phyloP scores from a whole-genome alignment of 2,329 filamentous ascomycete genomes.

The Penicillium sp. region DNA sequence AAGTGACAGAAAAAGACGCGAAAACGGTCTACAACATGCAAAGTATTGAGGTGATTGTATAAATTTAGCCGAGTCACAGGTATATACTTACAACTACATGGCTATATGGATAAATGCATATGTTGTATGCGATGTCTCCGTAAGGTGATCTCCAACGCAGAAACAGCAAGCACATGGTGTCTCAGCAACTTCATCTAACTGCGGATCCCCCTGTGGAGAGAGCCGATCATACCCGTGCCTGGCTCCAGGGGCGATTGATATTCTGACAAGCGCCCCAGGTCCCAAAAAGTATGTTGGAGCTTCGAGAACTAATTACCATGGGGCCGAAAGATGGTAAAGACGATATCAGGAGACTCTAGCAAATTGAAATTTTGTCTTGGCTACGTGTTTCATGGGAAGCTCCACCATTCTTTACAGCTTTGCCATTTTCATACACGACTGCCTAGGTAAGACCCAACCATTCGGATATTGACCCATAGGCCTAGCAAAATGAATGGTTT shows the following conservation, averaged over 20 bases:
- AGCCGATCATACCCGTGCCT: slow-evolving; percentile 3
- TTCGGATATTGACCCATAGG: background rate
- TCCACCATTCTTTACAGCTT: slow-evolving; percentile 5
- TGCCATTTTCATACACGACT: slow-evolving; percentile 1
- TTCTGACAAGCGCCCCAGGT: background rate
- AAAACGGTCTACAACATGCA: too few species aligned
- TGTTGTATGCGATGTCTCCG: too few species aligned
- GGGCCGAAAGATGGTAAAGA: background rate
- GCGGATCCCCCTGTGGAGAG: slow-evolving; percentile 7
- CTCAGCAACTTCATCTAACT: background rate
- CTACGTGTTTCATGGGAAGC: background rate
- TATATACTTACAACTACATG: background rate
- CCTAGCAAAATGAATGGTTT: background rate
- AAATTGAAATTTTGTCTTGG: slow-evolving; percentile 2
- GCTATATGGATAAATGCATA: background rate
- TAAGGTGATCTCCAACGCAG: slow-evolving; percentile 3
- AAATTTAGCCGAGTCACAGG: too few species aligned
- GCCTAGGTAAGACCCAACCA: background rate
- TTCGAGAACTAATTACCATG: background rate
- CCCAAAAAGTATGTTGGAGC: background rate
- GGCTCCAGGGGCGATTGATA: slow-evolving; percentile 1
- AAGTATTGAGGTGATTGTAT: too few species aligned
- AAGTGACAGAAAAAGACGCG: too few species aligned
- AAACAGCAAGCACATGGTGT: slow-evolving; percentile 1
- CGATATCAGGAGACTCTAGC: background rate